These are phyloP conservation scores for Aureobasidium vineae DNA, from an alignment of 2,329 filamentous ascomycete species.

Conservation along the genomic window DNA sequence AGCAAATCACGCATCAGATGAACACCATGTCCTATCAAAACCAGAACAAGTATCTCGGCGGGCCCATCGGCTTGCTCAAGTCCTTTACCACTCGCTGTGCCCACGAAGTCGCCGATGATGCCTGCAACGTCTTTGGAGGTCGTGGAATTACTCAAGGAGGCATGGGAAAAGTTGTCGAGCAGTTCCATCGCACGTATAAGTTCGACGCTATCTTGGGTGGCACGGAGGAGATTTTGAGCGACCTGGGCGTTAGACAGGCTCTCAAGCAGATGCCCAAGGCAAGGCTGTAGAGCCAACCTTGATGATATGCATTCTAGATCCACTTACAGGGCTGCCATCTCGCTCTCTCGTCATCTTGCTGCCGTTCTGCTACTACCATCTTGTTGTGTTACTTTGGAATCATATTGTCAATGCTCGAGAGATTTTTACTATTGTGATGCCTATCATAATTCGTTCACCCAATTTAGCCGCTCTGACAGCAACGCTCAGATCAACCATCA, in stretches of 20 bases:
- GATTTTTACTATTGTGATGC: too few relatives aligned
- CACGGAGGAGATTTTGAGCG: conserved; percentile 77
- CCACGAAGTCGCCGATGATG: conserved; percentile 79
- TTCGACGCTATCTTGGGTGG: conserved; percentile 67
- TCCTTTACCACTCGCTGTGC: conserved; percentile 72
- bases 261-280: conserved; percentile 82
- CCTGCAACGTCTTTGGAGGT: conserved; percentile 83
- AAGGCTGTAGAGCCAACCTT: conserved; percentile 58
- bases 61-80: conserved; percentile 80
- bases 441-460: too few relatives aligned
- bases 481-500: too few relatives aligned
- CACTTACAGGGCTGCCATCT: neutral
- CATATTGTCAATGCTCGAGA: too few relatives aligned
- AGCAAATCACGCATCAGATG: conserved; percentile 85
- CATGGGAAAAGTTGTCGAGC: conserved; percentile 80
- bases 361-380: too few relatives aligned
- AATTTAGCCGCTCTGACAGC: too few relatives aligned
- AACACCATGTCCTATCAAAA: conserved; percentile 76
- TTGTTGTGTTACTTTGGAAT: too few relatives aligned
- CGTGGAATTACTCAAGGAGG: conserved; percentile 75
- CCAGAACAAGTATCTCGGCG: conserved; percentile 71
- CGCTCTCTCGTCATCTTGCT: neutral
- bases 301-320: neutral
- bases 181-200: conserved; percentile 82
- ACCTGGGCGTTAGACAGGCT: conserved; percentile 79